phyloP scores from a whole-genome alignment of 2,329 filamentous ascomycete genomes.

The Dryadomyces sulphureus region DNA sequence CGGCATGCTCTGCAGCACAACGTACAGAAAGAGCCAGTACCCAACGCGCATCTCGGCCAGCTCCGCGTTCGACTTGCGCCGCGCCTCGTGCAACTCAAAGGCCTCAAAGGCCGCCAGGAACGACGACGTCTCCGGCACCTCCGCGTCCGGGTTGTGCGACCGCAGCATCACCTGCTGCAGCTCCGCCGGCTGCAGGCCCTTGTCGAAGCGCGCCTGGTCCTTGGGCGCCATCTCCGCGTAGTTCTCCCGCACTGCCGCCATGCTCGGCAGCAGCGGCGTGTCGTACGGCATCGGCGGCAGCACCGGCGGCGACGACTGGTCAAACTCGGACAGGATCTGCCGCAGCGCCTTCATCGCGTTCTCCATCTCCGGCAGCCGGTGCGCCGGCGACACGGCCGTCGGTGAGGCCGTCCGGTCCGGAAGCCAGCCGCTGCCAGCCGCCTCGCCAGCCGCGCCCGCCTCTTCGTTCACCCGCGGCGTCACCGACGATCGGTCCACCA shows the following conservation, averaged over 20 bases:
- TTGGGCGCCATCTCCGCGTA: slow-evolving; percentile 52
- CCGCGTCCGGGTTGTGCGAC: slow-evolving; percentile 66
- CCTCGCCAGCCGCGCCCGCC: neutral
- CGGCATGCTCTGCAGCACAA: slow-evolving; percentile 61
- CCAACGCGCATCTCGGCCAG: slow-evolving; percentile 58
- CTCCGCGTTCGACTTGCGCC: slow-evolving; percentile 46
- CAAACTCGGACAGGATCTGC: slow-evolving; percentile 72
- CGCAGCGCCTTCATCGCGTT: slow-evolving; percentile 57
- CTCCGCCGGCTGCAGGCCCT: slow-evolving; percentile 65
- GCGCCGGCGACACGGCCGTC: slow-evolving; percentile 19
- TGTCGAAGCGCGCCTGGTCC: slow-evolving; percentile 58
- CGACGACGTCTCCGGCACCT: slow-evolving; percentile 32
- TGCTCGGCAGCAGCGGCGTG: slow-evolving; percentile 59
- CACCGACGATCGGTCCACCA: slow-evolving; percentile 65
- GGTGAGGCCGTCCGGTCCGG: too few relatives aligned
- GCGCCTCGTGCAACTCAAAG: slow-evolving; percentile 54
- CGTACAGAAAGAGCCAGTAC: slow-evolving; percentile 72
- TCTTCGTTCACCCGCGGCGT: slow-evolving; percentile 69
- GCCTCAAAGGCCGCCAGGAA: slow-evolving; percentile 57
- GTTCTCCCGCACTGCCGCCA: slow-evolving; percentile 50
- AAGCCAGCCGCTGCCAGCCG: too few relatives aligned
- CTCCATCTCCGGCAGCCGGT: slow-evolving; percentile 27
- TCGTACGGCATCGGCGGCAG: slow-evolving; percentile 87
- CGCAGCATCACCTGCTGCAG: slow-evolving; percentile 62
- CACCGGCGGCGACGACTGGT: slow-evolving; percentile 77